Evolutionary conservation across 768 basidiomycete genomes (phyloP).

Genomic region (Macrolepiota fuliginosa): DNA sequence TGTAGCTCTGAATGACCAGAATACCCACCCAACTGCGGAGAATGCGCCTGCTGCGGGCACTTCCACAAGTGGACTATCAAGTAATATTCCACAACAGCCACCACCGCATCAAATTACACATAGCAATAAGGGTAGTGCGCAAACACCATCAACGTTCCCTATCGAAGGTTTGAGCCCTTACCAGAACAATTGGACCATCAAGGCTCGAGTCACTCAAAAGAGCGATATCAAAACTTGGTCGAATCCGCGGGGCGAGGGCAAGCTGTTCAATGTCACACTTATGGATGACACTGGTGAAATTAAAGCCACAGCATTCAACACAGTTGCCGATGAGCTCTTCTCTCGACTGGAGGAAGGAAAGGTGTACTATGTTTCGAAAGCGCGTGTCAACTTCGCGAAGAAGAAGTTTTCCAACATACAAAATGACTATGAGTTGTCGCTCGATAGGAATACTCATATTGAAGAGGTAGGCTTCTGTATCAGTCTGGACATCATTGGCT

Average conservation of each 20-base stretch:
- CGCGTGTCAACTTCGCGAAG: constrained; percentile 91
- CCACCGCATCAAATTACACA: neutral
- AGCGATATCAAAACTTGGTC: constrained; percentile 88
- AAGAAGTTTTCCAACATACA: constrained; percentile 90
- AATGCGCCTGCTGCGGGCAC: constrained; percentile 23
- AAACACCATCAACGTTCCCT: constrained; percentile 53
- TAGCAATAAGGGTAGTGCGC: neutral
- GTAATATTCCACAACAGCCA: constrained; percentile 12
- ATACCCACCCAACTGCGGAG: constrained; percentile 16
- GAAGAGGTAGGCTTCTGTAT: constrained; percentile 59
- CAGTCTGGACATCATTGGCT: neutral
- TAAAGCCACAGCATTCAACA: constrained; percentile 87
- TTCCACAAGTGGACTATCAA: constrained; percentile 15
- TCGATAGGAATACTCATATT: constrained; percentile 83
- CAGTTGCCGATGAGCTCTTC: constrained; percentile 78
- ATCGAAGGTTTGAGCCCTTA: constrained; percentile 96
- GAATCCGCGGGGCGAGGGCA: constrained; percentile 89
- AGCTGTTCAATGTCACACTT: constrained; percentile 87
- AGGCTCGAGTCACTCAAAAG: constrained; percentile 88
- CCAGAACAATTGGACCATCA: constrained; percentile 98
- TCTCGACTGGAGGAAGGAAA: constrained; percentile 88
- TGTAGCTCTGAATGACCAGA: constrained; percentile 30
- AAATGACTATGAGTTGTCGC: constrained; percentile 90
- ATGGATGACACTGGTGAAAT: constrained; percentile 97
- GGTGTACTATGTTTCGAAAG: constrained; percentile 89